Conservation (phyloP, 2,329 filamentous ascomycete species). For the Hypoxylon sp. region DNA sequence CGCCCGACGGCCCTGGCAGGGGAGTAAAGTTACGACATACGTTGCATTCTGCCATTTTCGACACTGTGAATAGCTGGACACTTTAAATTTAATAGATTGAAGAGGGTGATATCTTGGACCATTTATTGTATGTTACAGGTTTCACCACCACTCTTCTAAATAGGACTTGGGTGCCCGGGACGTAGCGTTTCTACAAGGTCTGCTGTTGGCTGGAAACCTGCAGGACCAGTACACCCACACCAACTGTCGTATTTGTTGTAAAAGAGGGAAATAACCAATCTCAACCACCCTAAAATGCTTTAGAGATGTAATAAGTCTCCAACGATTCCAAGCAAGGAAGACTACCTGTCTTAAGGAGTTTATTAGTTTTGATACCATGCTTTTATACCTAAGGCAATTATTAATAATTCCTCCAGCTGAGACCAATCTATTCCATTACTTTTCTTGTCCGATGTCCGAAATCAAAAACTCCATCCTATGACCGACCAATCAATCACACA, state of each 20-base stretch:
- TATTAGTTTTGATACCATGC: slow-evolving; percentile 4
- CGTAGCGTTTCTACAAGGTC: slow-evolving; percentile 1
- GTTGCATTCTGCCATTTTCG: background rate
- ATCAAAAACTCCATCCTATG: slow-evolving; percentile 23
- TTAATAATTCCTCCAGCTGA: slow-evolving; percentile 23
- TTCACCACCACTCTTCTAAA: background rate
- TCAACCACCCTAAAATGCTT: background rate
- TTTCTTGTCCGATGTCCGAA: slow-evolving; percentile 4
- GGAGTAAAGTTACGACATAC: slow-evolving; percentile 6
- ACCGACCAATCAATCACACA: slow-evolving; percentile 2
- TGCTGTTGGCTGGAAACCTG: slow-evolving; percentile 4
- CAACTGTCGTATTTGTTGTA: background rate
- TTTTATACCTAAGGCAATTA: slow-evolving; percentile 14
- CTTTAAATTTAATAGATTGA: background rate
- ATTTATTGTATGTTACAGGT: background rate
- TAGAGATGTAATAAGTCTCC: background rate
- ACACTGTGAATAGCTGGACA: background rate
- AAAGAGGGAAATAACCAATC: slow-evolving; percentile 4
- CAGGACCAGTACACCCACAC: background rate
- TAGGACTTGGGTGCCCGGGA: background rate
- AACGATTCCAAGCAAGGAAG: background rate
- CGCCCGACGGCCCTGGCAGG: background rate
- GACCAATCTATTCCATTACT: slow-evolving; percentile 25
- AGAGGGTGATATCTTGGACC: background rate
- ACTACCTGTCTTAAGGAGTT: too few relatives aligned